A percentile compares a stretch with the other conserved stretches of the same genome.
Evolutionary conservation across 2,329 filamentous ascomycete species (phyloP).

Genomic region (Aspergillus ruber): DNA sequence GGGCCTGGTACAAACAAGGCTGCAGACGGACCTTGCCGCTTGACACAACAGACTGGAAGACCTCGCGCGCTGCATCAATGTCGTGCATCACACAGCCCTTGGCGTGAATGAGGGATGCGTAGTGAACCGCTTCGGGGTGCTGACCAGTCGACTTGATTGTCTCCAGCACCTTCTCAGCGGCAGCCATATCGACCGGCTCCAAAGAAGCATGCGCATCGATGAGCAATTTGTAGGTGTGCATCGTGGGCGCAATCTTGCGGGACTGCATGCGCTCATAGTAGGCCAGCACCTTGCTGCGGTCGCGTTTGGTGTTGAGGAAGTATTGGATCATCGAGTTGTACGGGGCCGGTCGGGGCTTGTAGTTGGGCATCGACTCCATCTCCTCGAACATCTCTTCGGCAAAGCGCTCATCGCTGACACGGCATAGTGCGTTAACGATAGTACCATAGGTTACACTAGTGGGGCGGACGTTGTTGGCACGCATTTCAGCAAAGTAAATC

Average conservation of each 20-base stretch:
- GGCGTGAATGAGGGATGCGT: constrained; percentile 90
- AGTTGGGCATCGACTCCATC: constrained; percentile 98
- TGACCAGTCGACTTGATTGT: constrained; percentile 69
- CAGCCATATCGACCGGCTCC: constrained; percentile 81
- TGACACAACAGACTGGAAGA: constrained; percentile 75
- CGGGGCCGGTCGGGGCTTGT: constrained; percentile 92
- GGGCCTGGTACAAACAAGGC: constrained; percentile 85
- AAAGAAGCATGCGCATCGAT: constrained; percentile 93
- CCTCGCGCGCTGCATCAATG: constrained; percentile 69
- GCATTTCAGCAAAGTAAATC: constrained; percentile 98
- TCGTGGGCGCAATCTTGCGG: constrained; percentile 80
- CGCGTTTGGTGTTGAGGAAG: constrained; percentile 94
- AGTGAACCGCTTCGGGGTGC: constrained; percentile 85
- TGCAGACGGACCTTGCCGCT: constrained; percentile 63
- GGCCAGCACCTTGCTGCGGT: constrained; percentile 83
- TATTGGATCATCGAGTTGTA: constrained; percentile 99
- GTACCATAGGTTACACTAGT: constrained; percentile 98
- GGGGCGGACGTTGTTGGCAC: constrained; percentile 81
- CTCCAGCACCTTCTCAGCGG: constrained; percentile 76
- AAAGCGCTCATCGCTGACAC: constrained; percentile 95
- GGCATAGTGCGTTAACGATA: constrained; percentile 94
- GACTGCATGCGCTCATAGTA: constrained; percentile 94
- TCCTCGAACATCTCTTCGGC: constrained; percentile 97
- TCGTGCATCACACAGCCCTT: constrained; percentile 92
- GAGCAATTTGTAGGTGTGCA: constrained; percentile 95